phyloP scores from a whole-genome alignment of 192 early-diverging fungal genomes.

The Podochytrium sp. region DNA sequence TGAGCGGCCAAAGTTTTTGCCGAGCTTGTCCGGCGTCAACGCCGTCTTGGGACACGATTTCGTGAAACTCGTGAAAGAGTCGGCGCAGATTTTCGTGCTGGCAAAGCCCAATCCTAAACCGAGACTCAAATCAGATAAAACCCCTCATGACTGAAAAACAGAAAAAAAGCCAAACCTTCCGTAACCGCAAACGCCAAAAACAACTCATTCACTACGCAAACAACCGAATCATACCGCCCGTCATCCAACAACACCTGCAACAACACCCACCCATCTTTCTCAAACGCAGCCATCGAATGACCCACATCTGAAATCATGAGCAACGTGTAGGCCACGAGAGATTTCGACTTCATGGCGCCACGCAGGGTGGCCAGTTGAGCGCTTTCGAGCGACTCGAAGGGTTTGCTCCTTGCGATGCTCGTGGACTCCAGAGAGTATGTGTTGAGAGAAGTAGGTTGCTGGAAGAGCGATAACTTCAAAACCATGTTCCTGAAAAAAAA shows the following conservation, averaged over 20 bases:
- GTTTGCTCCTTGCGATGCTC: neutral
- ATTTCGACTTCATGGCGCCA: constrained; percentile 32
- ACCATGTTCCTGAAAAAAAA: constrained; percentile 36
- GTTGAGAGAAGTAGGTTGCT: constrained; percentile 28
- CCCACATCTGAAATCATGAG: constrained; percentile 48
- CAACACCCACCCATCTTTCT: constrained; percentile 40
- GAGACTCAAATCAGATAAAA: neutral
- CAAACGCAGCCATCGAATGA: constrained; percentile 34
- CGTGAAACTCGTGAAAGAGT: constrained; percentile 6
- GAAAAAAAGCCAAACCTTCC: constrained; percentile 5
- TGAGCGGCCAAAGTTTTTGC: neutral
- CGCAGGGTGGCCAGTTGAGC: constrained; percentile 39
- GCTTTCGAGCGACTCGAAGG: constrained; percentile 37
- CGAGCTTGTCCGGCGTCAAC: neutral
- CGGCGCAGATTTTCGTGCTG: neutral
- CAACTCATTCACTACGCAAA: constrained; percentile 23
- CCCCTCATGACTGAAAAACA: neutral
- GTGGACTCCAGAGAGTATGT: constrained; percentile 38
- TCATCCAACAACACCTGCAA: constrained; percentile 33
- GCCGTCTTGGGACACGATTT: neutral
- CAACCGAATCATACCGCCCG: constrained; percentile 7
- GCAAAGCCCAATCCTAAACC: constrained; percentile 7
- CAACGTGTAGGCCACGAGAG: constrained; percentile 41
- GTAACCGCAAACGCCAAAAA: constrained; percentile 26
- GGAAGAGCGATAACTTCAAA: constrained; percentile 34